phyloP scores from a whole-genome alignment of 2,329 filamentous ascomycete species.

The Fusarium sp. region DNA sequence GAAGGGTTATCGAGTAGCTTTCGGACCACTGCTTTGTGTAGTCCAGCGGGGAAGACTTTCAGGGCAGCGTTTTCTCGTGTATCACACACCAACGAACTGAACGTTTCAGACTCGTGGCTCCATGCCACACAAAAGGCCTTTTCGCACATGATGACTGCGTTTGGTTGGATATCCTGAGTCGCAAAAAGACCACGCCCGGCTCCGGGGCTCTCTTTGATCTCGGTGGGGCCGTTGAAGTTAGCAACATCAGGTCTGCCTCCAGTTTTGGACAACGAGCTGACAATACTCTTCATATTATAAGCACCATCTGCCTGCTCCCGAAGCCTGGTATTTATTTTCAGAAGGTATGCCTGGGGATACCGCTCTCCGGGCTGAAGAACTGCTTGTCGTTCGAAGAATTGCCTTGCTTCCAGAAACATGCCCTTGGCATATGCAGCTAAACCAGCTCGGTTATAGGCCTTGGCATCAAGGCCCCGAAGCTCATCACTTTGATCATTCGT shows the following conservation, averaged over 20 bases:
- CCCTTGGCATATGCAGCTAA: constrained; percentile 50
- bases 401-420: constrained; percentile 42
- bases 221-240: constrained; percentile 46
- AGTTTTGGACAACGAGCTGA: constrained; percentile 39
- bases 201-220: constrained; percentile 45
- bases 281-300: constrained; percentile 45
- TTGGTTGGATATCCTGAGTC: constrained; percentile 47
- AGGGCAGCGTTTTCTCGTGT: constrained; percentile 47
- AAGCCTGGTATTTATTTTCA: constrained; percentile 41
- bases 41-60: constrained; percentile 49
- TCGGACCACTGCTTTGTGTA: constrained; percentile 49
- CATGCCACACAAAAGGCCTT: constrained; percentile 52
- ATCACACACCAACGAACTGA: constrained; percentile 52
- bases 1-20: constrained; percentile 50
- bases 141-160: constrained; percentile 53
- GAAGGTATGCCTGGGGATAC: constrained; percentile 36
- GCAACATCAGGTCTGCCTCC: constrained; percentile 52
- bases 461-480: constrained; percentile 46
- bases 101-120: constrained; percentile 49
- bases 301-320: constrained; percentile 42
- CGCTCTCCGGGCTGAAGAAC: constrained; percentile 45
- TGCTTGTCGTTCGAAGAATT: constrained; percentile 44
- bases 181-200: constrained; percentile 57
- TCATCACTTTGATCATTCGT: constrained; percentile 21
- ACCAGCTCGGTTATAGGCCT: constrained; percentile 53